Evolutionary conservation across 1,284 basidiomycete species (phyloP).

Genomic region (Tylopilus sp.): DNA sequence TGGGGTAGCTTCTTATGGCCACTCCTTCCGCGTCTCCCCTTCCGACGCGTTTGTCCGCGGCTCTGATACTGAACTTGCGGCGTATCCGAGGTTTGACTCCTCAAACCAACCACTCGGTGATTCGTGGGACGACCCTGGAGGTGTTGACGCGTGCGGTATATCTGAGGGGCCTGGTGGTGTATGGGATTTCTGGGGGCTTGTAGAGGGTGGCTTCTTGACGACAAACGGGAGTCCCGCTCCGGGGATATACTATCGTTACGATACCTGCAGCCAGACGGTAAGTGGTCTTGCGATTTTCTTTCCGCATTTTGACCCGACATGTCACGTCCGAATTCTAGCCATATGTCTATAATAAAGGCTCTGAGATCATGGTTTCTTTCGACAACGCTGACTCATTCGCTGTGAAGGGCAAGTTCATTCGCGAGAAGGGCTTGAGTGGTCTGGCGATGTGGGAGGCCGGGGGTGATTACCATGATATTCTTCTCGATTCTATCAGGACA

Average conservation of each 20-base stretch:
- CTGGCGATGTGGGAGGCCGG: conserved; percentile 58
- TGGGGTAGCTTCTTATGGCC: conserved; percentile 57
- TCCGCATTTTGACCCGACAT: not conserved
- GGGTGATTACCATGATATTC: conserved; percentile 48
- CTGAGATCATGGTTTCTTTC: conserved; percentile 37
- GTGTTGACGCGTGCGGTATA: conserved; percentile 39
- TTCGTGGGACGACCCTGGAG: conserved; percentile 35
- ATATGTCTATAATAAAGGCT: conserved; percentile 42
- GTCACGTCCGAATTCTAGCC: conserved; percentile 35
- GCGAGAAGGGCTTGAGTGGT: conserved; percentile 42
- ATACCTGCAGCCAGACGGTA: conserved; percentile 46
- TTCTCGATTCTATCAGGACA: conserved; percentile 46
- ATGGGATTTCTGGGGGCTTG: conserved; percentile 41
- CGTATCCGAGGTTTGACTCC: conserved; percentile 31
- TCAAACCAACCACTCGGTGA: conserved; percentile 40
- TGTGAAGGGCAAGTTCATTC: conserved; percentile 54
- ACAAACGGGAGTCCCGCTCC: conserved; percentile 33
- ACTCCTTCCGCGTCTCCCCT: conserved; percentile 39
- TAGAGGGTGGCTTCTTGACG: conserved; percentile 39
- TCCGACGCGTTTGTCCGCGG: conserved; percentile 28
- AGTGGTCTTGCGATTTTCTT: conserved; percentile 18
- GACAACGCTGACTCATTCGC: conserved; percentile 44
- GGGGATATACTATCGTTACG: conserved; percentile 42
- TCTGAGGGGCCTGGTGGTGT: conserved; percentile 35
- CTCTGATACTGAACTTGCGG: conserved; percentile 2